Base-by-base conservation (phyloP, 2,329 filamentous ascomycete genomes). In the Raffaelea arxii region DNA sequence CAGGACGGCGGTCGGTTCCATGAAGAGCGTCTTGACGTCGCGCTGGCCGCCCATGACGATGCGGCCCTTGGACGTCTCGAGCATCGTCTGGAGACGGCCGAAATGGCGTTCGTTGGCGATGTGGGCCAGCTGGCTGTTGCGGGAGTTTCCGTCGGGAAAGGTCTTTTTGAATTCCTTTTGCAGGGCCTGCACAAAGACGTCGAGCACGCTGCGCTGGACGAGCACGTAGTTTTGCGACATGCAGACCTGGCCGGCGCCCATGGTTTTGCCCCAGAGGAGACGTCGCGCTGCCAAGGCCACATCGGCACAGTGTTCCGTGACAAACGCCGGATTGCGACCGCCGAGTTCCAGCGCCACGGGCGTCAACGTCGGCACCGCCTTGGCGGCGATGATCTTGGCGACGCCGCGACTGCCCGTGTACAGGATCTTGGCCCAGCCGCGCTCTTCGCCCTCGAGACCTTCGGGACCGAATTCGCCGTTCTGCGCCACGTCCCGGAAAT, bases 371-470 rank as follows among this genome's bases (percentile, higher is more conserved):
- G 88, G 80, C 50, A 92, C 91, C 0, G 91, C 92, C 63, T 94
- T 95, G 64, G 90, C 82, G 41, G 87, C 78, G 45, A 97, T 82
- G 58, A 97, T 90, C 60, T 83, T 88, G 59, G 86, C 92, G 18
- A 96, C 88, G 24, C 62, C 69, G 44, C 76, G 75, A 57, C 80
- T 82, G 46, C 92, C 92, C 1, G 92, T 98, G 70, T 95, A 98
- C 71, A 92, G 90, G 59, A 98, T 94, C 76, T 96, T 97, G 69
- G 94, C 90, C 84, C 90, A 98, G 64, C 91, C 91, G 37, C 36
- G 48, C 38, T 52, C 44, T 19, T 49, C 49, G 40, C 42, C 47
- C 23, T 49, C 47, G 27, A 43, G 19, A n/a, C 27, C 36, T 14
- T 38, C 49, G 16, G 46, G 44, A 18, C 43, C 32, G 24, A 36